These are phyloP conservation scores for Rhododendron ferrugineum DNA, from an alignment of 148 eudicot species.

Conservation along the genomic window DNA sequence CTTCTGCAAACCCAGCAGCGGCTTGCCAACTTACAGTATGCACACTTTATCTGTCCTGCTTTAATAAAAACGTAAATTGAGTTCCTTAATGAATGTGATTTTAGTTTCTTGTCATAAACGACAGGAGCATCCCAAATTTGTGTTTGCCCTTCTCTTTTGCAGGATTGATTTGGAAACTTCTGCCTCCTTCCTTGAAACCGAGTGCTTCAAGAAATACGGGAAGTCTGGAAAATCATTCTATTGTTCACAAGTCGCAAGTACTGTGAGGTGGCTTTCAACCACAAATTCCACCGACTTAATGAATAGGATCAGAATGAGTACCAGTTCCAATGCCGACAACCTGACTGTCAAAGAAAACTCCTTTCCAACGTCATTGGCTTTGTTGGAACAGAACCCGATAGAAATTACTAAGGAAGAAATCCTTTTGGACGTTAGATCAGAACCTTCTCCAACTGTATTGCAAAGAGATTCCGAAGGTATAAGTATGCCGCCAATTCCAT, in stretches of 20 bases:
- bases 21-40: conserved; percentile 45
- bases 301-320: conserved; percentile 29
- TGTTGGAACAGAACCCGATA: conserved; percentile 15
- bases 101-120: neutral
- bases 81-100: neutral
- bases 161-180: conserved; percentile 60
- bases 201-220: conserved; percentile 66
- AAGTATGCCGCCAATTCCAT: conserved; percentile 51
- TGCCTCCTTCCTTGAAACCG: conserved; percentile 54
- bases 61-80: neutral
- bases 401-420: conserved; percentile 20
- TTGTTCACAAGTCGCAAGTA: conserved; percentile 80
- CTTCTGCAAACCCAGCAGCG: conserved; percentile 56
- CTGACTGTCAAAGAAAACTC: conserved; percentile 15
- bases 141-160: conserved; percentile 15
- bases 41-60: neutral
- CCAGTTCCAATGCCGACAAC: conserved; percentile 14
- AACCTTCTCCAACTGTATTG: conserved; percentile 16
- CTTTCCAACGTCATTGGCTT: conserved; percentile 22
- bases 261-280: conserved; percentile 80
- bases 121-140: neutral
- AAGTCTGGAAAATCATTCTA: conserved; percentile 81
- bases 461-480: conserved; percentile 20
- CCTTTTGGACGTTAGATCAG: conserved; percentile 14
- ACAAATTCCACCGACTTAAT: conserved; percentile 41